These are phyloP conservation scores for Talaromyces liani DNA, from an alignment of 495 filamentous ascomycete genomes.

Conservation along the genomic window DNA sequence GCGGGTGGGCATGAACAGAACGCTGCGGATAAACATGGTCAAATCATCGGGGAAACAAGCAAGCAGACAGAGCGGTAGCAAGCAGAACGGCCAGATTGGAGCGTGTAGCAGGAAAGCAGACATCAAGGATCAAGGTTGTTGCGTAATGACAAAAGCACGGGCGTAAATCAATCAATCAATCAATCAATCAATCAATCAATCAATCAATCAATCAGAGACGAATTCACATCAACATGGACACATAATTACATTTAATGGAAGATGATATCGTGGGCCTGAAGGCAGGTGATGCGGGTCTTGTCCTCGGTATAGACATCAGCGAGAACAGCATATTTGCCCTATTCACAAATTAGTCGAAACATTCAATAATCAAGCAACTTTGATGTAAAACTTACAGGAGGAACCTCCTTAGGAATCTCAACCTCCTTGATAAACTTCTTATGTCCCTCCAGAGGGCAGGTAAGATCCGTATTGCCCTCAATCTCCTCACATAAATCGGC, in stretches of 20 bases:
- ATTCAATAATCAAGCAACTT: not conserved
- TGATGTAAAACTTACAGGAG: conserved; percentile 56
- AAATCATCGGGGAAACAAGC: not conserved
- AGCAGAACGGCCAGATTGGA: not conserved
- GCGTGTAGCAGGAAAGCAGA: not conserved
- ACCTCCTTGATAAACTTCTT: conserved; percentile 70
- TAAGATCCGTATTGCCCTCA: conserved; percentile 66
- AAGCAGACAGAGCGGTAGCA: not conserved
- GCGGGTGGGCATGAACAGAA: not conserved
- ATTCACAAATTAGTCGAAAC: not conserved
- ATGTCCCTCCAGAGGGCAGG: conserved; percentile 78
- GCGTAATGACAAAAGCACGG: not conserved
- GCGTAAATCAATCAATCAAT: not conserved
- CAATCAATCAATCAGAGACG: not conserved
- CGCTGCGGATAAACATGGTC: not conserved
- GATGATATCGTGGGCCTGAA: conserved; percentile 50
- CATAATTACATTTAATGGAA: conserved; percentile 18
- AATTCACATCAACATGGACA: not conserved
- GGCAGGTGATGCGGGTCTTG: conserved; percentile 67
- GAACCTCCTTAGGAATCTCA: conserved; percentile 79
- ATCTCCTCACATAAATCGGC: conserved; percentile 85
- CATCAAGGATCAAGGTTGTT: not conserved
- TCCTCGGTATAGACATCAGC: conserved; percentile 76
- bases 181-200: not conserved
- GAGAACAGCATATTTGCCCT: conserved; percentile 85